phyloP scores from a whole-genome alignment of 441 rosid species.

The Jatropha podagrica region DNA sequence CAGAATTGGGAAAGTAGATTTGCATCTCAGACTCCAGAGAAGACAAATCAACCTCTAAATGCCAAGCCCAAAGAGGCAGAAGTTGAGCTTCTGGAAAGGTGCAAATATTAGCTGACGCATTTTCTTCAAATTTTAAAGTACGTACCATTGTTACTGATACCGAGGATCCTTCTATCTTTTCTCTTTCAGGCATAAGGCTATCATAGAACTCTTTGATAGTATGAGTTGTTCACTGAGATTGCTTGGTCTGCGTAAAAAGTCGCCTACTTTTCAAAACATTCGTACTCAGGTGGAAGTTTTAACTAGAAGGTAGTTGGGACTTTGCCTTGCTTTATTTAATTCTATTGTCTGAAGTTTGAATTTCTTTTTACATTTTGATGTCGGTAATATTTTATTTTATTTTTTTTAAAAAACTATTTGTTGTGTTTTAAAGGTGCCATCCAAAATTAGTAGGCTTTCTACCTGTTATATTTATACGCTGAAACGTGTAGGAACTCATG shows the following conservation, averaged over 20 bases:
- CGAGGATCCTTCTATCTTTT: neutral
- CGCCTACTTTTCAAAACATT: slow-evolving; percentile 41
- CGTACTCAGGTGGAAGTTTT: slow-evolving; percentile 45
- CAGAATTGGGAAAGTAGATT: slow-evolving; percentile 23
- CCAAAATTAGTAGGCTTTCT: no score
- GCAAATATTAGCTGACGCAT: slow-evolving; percentile 3
- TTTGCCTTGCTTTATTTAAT: slow-evolving; percentile 1
- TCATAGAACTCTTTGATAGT: slow-evolving; percentile 39
- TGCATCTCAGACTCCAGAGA: slow-evolving; percentile 44
- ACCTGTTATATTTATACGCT: no score
- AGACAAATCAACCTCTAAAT: slow-evolving; percentile 28
- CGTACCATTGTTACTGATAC: neutral
- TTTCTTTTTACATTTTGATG: neutral
- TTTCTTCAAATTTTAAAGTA: neutral
- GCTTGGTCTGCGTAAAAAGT: slow-evolving; percentile 41
- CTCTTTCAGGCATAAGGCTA: slow-evolving; percentile 33
- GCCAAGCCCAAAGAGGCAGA: slow-evolving; percentile 18
- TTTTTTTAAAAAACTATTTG: neutral
- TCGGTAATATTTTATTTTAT: no score
- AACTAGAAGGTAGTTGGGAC: slow-evolving; percentile 35
- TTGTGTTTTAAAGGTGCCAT: neutral
- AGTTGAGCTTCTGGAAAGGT: slow-evolving; percentile 35
- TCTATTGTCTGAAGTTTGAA: neutral
- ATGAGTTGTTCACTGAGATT: slow-evolving; percentile 51
- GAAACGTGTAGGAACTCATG: no score